Percentiles rank a stretch among this genome's conserved stretches.
Evolutionary conservation across 2,329 filamentous ascomycete species (phyloP).

Genomic region (Fragosphaeria purpurea): DNA sequence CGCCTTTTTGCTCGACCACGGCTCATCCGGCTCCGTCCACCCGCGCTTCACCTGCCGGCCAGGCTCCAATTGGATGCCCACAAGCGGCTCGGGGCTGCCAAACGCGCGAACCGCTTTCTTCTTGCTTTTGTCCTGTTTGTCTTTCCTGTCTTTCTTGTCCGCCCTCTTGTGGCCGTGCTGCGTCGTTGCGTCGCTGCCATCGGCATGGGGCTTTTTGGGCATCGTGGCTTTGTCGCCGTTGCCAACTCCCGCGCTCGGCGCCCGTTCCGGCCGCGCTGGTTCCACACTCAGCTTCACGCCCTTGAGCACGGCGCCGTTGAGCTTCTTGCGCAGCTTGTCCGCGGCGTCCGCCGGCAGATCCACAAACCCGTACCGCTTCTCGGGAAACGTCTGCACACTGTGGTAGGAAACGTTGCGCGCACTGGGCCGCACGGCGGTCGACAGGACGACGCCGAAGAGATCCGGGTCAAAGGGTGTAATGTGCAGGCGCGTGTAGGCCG

Average conservation of each 20-base stretch:
- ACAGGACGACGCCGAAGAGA: slow-evolving; percentile 62
- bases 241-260: slow-evolving; percentile 15
- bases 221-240: slow-evolving; percentile 33
- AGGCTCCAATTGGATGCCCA: slow-evolving; percentile 61
- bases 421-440: slow-evolving; percentile 51
- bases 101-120: slow-evolving; percentile 13
- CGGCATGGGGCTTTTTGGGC: not conserved
- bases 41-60: slow-evolving; percentile 78
- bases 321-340: slow-evolving; percentile 82
- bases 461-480: slow-evolving; percentile 76
- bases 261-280: slow-evolving; percentile 45
- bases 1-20: slow-evolving; percentile 20
- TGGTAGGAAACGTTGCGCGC: slow-evolving; percentile 86
- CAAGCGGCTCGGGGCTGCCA: slow-evolving; percentile 29
- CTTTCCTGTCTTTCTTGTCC: not conserved
- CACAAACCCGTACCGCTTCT: slow-evolving; percentile 82
- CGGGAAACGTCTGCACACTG: slow-evolving; percentile 74
- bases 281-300: slow-evolving; percentile 80
- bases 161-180: not conserved
- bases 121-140: slow-evolving; percentile 16
- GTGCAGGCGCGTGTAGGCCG: slow-evolving; percentile 55
- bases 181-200: slow-evolving; percentile 2
- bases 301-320: slow-evolving; percentile 77
- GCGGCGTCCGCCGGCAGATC: slow-evolving; percentile 74
- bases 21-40: slow-evolving; percentile 59